phyloP scores from a whole-genome alignment of 73 alveolate genomes.

The Durusdinium trenchii region DNA sequence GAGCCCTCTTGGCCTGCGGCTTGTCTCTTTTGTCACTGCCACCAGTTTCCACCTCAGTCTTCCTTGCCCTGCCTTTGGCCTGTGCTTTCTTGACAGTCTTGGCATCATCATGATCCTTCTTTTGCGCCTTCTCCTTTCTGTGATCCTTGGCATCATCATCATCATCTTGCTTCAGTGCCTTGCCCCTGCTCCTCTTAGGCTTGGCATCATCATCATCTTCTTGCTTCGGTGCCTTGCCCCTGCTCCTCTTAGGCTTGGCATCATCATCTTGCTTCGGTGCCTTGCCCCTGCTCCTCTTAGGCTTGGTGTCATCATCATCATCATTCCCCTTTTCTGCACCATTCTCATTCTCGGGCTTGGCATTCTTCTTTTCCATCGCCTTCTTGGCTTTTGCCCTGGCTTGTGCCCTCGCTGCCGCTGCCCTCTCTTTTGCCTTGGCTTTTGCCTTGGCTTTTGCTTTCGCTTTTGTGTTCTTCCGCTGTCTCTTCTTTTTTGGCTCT shows the following conservation, averaged over 20 bases:
- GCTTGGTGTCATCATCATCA: neutral
- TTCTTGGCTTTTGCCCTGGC: neutral
- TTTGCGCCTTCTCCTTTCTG: no score
- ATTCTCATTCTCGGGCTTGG: neutral
- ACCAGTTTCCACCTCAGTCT: no score
- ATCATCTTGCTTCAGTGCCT: neutral
- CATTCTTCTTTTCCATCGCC: neutral
- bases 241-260: neutral
- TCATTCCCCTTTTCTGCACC: neutral
- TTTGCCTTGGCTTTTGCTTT: neutral
- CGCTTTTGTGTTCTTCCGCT: neutral
- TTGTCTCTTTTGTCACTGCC: no score
- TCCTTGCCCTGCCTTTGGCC: no score
- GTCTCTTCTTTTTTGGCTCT: neutral
- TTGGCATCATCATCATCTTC: neutral
- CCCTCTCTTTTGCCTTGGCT: neutral
- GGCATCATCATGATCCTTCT: no score
- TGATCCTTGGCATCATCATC: no score
- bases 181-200: neutral
- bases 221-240: neutral
- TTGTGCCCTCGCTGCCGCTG: neutral
- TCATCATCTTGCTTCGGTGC: neutral
- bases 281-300: neutral
- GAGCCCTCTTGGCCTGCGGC: no score
- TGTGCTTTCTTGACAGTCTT: no score